phyloP scores from a whole-genome alignment of 805 yeast genomes.

The Cyberlindnera mycetangii region DNA sequence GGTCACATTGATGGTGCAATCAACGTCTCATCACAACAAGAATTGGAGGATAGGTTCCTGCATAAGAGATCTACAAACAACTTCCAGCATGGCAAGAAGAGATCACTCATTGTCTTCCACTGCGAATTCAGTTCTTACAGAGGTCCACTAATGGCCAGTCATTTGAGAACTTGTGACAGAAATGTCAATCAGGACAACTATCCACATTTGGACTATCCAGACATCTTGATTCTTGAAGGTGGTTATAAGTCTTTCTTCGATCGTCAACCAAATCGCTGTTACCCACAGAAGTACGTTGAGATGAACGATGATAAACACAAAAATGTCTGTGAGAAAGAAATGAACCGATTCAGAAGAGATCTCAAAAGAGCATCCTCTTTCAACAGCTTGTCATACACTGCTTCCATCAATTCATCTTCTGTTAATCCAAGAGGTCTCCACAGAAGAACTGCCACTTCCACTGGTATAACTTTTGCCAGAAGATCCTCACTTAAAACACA shows the following conservation, averaged over 20 bases:
- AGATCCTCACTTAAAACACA: slow-evolving; percentile 21
- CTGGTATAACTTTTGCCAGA: slow-evolving; percentile 20
- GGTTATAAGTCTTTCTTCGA: slow-evolving; percentile 84
- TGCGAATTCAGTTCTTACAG: slow-evolving; percentile 92
- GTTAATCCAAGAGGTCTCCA: slow-evolving; percentile 15
- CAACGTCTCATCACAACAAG: slow-evolving; percentile 69
- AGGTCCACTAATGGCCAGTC: slow-evolving; percentile 92
- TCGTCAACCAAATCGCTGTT: slow-evolving; percentile 53
- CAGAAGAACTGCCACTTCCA: slow-evolving; percentile 26
- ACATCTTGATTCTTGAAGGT: slow-evolving; percentile 83
- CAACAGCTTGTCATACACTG: slow-evolving; percentile 26
- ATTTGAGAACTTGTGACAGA: slow-evolving; percentile 81
- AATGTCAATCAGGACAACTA: slow-evolving; percentile 66
- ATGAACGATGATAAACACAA: slow-evolving; percentile 68
- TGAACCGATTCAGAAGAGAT: slow-evolving; percentile 49
- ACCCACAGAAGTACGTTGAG: slow-evolving; percentile 76
- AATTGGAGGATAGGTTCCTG: slow-evolving; percentile 57
- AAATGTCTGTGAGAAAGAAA: slow-evolving; percentile 50
- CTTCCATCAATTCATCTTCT: slow-evolving; percentile 13
- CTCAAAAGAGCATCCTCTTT: slow-evolving; percentile 38
- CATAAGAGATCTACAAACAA: slow-evolving; percentile 14
- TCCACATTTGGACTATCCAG: slow-evolving; percentile 84
- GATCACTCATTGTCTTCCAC: slow-evolving; percentile 72
- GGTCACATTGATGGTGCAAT: slow-evolving; percentile 88
- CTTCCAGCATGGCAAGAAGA: slow-evolving; percentile 24